These are phyloP conservation scores for Penicillium hesseltinei DNA, from an alignment of 2,329 filamentous ascomycete species.

Conservation along the genomic window DNA sequence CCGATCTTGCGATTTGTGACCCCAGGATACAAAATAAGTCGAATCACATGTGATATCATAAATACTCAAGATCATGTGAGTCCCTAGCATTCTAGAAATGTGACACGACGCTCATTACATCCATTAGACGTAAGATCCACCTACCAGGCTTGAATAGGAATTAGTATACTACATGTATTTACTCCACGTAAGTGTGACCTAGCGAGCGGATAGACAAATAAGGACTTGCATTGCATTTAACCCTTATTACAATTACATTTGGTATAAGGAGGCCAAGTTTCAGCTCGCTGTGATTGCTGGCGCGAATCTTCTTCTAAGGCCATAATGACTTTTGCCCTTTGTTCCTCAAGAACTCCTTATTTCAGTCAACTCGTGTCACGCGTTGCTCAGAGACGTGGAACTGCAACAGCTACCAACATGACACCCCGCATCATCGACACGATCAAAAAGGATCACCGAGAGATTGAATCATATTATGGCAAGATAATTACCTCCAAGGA, in stretches of 20 bases:
- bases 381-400: neutral
- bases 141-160: neutral
- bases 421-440: conserved; percentile 27
- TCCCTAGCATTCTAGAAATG: neutral
- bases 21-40: neutral
- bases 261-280: neutral
- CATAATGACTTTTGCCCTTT: neutral
- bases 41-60: neutral
- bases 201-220: neutral
- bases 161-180: neutral
- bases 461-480: conserved; percentile 43
- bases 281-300: neutral
- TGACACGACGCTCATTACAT: neutral
- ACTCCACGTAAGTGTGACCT: neutral
- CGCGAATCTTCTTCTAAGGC: neutral
- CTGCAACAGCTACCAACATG: conserved; percentile 7
- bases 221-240: neutral
- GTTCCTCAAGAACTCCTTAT: neutral
- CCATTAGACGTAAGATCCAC: neutral
- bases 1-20: neutral
- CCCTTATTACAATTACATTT: neutral
- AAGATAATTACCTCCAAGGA: conserved; percentile 41
- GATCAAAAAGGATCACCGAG: conserved; percentile 41
- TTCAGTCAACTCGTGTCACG: neutral
- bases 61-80: neutral